Evolutionary conservation across 1,139 yeast genomes (phyloP), one percentile per base, ranked within the genome.

Genomic region (Debaryomyces robertsiae): DNA sequence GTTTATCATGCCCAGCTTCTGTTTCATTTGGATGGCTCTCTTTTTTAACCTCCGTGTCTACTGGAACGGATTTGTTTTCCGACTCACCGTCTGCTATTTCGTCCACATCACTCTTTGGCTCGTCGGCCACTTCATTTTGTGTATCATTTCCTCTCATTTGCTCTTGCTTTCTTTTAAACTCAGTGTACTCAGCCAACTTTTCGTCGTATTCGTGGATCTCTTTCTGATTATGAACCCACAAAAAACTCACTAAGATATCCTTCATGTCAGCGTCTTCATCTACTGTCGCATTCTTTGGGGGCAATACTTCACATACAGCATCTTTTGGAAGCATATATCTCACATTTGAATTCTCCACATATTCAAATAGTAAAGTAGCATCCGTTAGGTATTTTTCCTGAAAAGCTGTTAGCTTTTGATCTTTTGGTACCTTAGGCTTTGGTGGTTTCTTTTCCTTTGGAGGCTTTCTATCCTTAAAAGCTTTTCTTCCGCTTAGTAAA

Each of bases 311-410:
- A 46, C 85, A 70, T 3, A 91, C 76, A 1, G 93, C 78, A 49
- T 85, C 79, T 48, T 82, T 82, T 0, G 98, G 97, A 2, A 91
- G 55, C 45, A 77, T 64, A 53, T 78, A 91, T 42, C 98, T 73
- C 7, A 84, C 84, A 40, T 84, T 77, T 0, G 94, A 78, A 57
- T 83, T 84, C 52, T 93, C 98, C 29, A 76, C 76, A 63, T 82
- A 91, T 60, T 93, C 98, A 61, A 93, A 83, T 10, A 90, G 81
- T 35, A 93, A 61, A 37, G 88, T 85, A 0, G 95, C 90, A 53
- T 81, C 79, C 30, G 75, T 63, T 29, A 79, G 65, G 54, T 85
- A 85, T 54, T 79, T 74, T 50, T 83, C 91, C 54, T 85, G 95
- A 51, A 85, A 84, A 0, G 90, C 84, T 0, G 93, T 84, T 40